phyloP scores from a whole-genome alignment of 1,139 yeast species.

The Suhomyces terraborum region DNA sequence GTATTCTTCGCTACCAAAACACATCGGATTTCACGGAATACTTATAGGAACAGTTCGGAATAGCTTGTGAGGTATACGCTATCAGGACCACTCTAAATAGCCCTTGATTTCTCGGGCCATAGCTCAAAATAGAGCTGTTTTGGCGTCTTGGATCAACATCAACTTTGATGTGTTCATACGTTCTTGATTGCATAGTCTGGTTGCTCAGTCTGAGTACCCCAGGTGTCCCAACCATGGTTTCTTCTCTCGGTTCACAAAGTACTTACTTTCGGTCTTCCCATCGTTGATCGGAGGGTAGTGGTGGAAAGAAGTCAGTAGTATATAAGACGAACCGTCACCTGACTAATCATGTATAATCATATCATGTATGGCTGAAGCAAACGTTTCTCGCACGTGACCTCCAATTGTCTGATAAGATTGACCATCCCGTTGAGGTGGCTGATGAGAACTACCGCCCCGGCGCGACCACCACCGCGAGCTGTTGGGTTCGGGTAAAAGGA shows the following conservation, averaged over 20 bases:
- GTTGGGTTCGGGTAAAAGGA: background rate
- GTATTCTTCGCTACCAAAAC: too few species aligned
- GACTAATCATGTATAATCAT: constrained; percentile 5
- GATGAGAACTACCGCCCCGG: background rate
- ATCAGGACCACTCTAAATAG: too few species aligned
- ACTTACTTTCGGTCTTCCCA: constrained; percentile 66
- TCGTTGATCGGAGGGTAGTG: constrained; percentile 17
- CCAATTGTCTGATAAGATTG: constrained; percentile 1
- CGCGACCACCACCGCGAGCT: too few species aligned
- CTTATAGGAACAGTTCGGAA: too few species aligned
- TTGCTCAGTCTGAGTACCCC: too few species aligned
- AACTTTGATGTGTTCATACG: too few species aligned
- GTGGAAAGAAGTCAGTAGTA: background rate
- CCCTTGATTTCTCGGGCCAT: too few species aligned
- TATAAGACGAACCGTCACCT: constrained; percentile 1
- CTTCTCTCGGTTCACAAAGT: background rate
- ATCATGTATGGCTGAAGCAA: constrained; percentile 8
- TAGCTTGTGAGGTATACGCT: too few species aligned
- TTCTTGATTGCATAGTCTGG: too few species aligned
- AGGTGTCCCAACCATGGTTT: background rate
- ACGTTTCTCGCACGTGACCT: constrained; percentile 1
- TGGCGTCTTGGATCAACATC: too few species aligned
- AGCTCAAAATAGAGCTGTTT: too few species aligned
- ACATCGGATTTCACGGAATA: too few species aligned
- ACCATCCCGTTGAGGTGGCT: background rate